phyloP scores from a whole-genome alignment of 129 eudicot species.

The Flaveria ramosissima region DNA sequence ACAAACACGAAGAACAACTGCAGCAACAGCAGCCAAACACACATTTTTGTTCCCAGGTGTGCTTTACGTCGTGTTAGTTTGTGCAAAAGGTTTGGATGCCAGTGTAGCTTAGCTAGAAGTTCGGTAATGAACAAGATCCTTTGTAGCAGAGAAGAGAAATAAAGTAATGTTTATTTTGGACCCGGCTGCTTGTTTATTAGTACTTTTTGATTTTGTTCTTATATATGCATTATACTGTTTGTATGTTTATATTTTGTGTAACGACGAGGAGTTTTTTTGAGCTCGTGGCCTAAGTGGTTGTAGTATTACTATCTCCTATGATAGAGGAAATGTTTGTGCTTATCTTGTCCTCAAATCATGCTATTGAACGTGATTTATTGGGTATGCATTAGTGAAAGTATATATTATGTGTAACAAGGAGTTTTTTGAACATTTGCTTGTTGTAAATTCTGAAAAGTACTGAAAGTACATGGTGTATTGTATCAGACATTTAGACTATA shows the following conservation, averaged over 20 bases:
- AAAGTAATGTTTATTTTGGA: neutral
- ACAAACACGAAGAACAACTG: conserved; percentile 22
- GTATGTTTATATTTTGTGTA: too few relatives aligned
- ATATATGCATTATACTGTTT: too few relatives aligned
- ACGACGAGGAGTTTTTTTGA: too few relatives aligned
- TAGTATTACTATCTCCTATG: too few relatives aligned
- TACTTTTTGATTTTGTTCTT: too few relatives aligned
- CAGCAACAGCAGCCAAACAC: conserved; percentile 22
- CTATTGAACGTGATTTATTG: too few relatives aligned
- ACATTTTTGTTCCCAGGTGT: conserved; percentile 35
- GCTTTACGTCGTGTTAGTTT: neutral
- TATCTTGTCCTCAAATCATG: too few relatives aligned
- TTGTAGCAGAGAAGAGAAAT: conserved; percentile 24
- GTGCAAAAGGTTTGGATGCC: conserved; percentile 5
- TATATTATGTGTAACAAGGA: too few relatives aligned
- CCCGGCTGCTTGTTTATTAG: neutral
- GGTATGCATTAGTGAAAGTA: too few relatives aligned
- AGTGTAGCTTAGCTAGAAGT: neutral
- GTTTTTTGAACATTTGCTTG: neutral
- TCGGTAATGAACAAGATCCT: conserved; percentile 22
- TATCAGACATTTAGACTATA: too few relatives aligned
- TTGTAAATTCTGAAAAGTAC: conserved; percentile 6
- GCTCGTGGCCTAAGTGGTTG: too few relatives aligned
- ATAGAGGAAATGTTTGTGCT: too few relatives aligned
- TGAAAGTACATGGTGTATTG: neutral